A percentile compares a stretch with the other conserved stretches of the same genome.
Conservation (phyloP, 257 asterid genomes). For the Primulina huaijiensis region DNA sequence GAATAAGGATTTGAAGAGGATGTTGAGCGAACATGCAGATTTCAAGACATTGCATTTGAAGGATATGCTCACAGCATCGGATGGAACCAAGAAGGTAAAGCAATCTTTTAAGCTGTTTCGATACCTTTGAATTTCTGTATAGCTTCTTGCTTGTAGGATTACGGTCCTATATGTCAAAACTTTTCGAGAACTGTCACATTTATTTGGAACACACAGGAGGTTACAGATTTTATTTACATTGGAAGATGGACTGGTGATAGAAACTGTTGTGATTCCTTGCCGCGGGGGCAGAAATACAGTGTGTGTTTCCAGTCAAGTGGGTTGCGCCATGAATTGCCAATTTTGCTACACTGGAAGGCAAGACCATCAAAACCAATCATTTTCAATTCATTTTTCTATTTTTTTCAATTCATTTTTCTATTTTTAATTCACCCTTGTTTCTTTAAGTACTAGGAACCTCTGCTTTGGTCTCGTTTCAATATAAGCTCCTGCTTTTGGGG, state of each 20-base stretch:
- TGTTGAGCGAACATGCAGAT: slow-evolving; percentile 70
- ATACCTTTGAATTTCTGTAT: slow-evolving; percentile 1
- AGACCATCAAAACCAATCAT: slow-evolving; percentile 17
- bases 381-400: neutral
- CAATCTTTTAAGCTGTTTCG: slow-evolving; percentile 22
- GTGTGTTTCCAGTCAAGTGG: slow-evolving; percentile 99
- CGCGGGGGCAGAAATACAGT: slow-evolving; percentile 84
- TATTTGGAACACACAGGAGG: slow-evolving; percentile 67
- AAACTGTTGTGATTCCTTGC: slow-evolving; percentile 93
- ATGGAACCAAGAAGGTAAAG: slow-evolving; percentile 94
- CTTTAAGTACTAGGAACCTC: neutral
- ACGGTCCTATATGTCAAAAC: slow-evolving; percentile 13
- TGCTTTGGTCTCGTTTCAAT: neutral
- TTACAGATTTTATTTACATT: slow-evolving; percentile 83
- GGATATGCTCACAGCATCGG: slow-evolving; percentile 71
- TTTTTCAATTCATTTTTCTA: too few species aligned
- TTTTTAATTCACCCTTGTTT: neutral
- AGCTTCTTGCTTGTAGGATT: slow-evolving; percentile 9
- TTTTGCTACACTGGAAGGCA: slow-evolving; percentile 99
- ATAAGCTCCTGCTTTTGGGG: neutral
- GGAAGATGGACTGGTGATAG: slow-evolving; percentile 84
- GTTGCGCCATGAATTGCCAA: slow-evolving; percentile 97
- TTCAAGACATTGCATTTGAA: slow-evolving; percentile 58
- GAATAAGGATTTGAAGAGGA: slow-evolving; percentile 78
- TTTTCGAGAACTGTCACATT: slow-evolving; percentile 53